Conservation (phyloP, 768 basidiomycete genomes). For the Boletus rex-veris region DNA sequence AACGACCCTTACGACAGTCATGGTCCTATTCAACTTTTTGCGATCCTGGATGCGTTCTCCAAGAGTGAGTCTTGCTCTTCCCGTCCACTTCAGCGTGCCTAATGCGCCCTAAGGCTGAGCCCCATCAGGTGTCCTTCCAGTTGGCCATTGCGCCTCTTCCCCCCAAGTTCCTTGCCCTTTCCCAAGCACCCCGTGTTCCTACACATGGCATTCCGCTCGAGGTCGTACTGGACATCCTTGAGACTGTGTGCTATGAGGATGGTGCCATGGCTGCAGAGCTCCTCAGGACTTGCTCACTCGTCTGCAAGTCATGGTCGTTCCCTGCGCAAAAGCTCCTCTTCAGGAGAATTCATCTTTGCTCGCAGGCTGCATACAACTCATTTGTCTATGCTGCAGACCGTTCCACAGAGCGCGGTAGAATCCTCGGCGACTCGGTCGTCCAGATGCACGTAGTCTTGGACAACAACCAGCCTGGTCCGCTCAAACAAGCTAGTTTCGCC, state of each 20-base stretch:
- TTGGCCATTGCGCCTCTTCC: constrained; percentile 30
- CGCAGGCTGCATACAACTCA: constrained; percentile 49
- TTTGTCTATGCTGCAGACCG: constrained; percentile 52
- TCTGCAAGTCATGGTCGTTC: constrained; percentile 65
- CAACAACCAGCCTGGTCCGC: constrained; percentile 59
- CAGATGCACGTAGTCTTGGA: constrained; percentile 58
- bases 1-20: constrained; percentile 20
- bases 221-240: constrained; percentile 59
- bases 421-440: constrained; percentile 51
- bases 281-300: constrained; percentile 54
- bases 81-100: background rate
- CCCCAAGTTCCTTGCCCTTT: constrained; percentile 14
- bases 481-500: constrained; percentile 56
- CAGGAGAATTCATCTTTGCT: constrained; percentile 50
- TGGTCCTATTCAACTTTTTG: constrained; percentile 25
- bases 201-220: constrained; percentile 53
- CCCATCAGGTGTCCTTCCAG: constrained; percentile 40
- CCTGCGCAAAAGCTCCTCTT: constrained; percentile 65
- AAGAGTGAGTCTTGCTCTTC: constrained; percentile 19
- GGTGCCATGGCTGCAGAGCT: constrained; percentile 38
- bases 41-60: constrained; percentile 21
- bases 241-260: constrained; percentile 46
- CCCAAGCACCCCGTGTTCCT: constrained; percentile 22
- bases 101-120: constrained; percentile 25
- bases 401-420: constrained; percentile 43